Evolutionary conservation across 73 alveolate species (phyloP).

Genomic region (Tetrahymena elliotti): DNA sequence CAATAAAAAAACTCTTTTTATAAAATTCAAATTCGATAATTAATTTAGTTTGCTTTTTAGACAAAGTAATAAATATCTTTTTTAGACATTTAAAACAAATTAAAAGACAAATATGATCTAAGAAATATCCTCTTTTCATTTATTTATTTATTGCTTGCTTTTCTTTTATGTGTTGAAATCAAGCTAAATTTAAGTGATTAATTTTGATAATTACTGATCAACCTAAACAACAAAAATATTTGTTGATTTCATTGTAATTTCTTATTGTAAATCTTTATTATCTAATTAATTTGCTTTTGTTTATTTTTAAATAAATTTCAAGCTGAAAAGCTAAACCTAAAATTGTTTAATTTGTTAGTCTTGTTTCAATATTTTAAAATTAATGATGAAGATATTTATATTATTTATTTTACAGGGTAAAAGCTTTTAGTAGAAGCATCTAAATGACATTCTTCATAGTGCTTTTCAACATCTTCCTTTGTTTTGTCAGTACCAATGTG

Average conservation of each 20-base stretch:
- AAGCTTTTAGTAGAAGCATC: slow-evolving; percentile 13
- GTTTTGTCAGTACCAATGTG: slow-evolving; percentile 62
- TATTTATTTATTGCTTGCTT: too few relatives aligned
- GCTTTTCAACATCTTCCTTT: slow-evolving; percentile 88
- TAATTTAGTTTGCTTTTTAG: too few relatives aligned
- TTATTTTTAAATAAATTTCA: too few relatives aligned
- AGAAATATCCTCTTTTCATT: not conserved
- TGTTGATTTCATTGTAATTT: not conserved
- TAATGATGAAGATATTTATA: not conserved
- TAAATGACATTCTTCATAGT: slow-evolving; percentile 63
- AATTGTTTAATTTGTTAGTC: not conserved
- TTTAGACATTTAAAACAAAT: too few relatives aligned
- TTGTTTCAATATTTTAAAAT: not conserved
- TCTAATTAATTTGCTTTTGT: not conserved
- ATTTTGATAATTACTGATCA: not conserved
- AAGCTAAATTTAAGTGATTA: not conserved
- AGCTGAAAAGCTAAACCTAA: not conserved
- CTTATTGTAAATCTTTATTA: not conserved
- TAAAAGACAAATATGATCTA: not conserved
- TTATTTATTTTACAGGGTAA: slow-evolving; percentile 24
- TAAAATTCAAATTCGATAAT: not conserved
- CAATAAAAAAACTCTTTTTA: not conserved
- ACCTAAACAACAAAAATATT: not conserved
- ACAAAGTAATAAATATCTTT: not conserved
- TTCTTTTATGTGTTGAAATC: too few relatives aligned